Evolutionary conservation across 2,329 filamentous ascomycete genomes (phyloP).

Genomic region (Fusarium virguliforme): DNA sequence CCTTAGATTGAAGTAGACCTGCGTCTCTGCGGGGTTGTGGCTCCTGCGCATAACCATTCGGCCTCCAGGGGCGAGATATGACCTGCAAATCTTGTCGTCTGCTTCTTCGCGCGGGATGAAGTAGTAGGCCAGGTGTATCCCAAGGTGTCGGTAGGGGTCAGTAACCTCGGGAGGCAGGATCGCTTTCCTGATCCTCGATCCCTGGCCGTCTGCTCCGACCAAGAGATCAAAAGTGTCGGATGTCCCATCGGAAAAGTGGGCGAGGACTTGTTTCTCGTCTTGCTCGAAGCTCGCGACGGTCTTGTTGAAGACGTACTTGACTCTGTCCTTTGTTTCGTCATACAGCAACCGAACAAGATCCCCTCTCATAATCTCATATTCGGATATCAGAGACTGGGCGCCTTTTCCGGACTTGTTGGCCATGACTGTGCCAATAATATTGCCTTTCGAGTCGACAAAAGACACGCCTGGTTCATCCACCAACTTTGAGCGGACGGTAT

Average conservation of each 20-base stretch:
- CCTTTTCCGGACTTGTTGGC: conserved; percentile 40
- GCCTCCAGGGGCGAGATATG: conserved; percentile 22
- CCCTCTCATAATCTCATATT: conserved; percentile 71
- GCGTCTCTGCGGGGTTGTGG: conserved; percentile 35
- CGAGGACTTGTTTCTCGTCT: conserved; percentile 29
- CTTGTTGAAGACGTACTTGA: conserved; percentile 23
- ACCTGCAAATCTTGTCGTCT: conserved; percentile 34
- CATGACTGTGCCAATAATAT: conserved; percentile 24
- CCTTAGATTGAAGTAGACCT: conserved; percentile 38
- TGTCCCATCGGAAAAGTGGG: conserved; percentile 30
- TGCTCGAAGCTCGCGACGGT: conserved; percentile 35
- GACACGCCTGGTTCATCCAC: conserved; percentile 33
- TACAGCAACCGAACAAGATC: conserved; percentile 65
- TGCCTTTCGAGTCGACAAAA: conserved; percentile 21
- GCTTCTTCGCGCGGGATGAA: conserved; percentile 34
- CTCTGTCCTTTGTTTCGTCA: conserved; percentile 22
- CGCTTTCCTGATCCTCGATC: conserved; percentile 31
- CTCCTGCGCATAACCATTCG: conserved; percentile 41
- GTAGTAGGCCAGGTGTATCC: conserved; percentile 40
- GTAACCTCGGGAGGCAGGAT: conserved; percentile 7
- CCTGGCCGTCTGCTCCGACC: conserved; percentile 37
- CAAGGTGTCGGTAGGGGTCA: conserved; percentile 42
- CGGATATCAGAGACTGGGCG: conserved; percentile 60
- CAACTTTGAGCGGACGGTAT: conserved; percentile 15
- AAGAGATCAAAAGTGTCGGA: conserved; percentile 32